Conservation (phyloP, 1,284 basidiomycete genomes). For the Cutaneotrichosporon mucoides region DNA sequence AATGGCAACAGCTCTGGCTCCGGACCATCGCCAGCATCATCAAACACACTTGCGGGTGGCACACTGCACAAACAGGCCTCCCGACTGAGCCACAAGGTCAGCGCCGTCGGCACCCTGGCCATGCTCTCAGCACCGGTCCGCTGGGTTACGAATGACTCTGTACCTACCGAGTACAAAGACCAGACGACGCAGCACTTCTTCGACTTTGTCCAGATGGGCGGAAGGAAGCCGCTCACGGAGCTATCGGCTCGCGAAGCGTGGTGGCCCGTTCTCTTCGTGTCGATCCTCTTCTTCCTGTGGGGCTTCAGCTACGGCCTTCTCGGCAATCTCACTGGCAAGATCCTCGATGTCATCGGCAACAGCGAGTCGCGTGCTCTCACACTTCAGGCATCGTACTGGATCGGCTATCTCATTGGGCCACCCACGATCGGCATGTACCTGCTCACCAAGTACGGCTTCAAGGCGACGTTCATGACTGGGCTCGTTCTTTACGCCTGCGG, state of each 20-base stretch:
- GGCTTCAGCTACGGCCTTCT: slow-evolving; percentile 47
- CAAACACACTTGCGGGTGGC: neutral
- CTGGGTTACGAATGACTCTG: slow-evolving; percentile 13
- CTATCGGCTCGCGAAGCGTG: slow-evolving; percentile 37
- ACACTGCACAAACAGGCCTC: slow-evolving; percentile 3
- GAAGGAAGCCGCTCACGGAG: slow-evolving; percentile 40
- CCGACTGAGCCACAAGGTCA: neutral
- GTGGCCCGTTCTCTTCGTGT: slow-evolving; percentile 45
- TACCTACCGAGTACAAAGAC: slow-evolving; percentile 18
- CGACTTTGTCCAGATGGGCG: slow-evolving; percentile 45
- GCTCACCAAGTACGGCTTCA: slow-evolving; percentile 41
- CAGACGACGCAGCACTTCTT: slow-evolving; percentile 40
- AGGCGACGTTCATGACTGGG: slow-evolving; percentile 46
- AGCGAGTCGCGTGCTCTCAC: slow-evolving; percentile 25
- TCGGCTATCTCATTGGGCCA: slow-evolving; percentile 42
- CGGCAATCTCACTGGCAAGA: slow-evolving; percentile 41
- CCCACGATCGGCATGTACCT: slow-evolving; percentile 35
- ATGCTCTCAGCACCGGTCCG: slow-evolving; percentile 11
- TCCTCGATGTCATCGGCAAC: slow-evolving; percentile 33
- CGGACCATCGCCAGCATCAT: neutral
- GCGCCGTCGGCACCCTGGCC: slow-evolving; percentile 1
- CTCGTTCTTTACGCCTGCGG: slow-evolving; percentile 43
- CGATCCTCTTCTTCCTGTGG: slow-evolving; percentile 47
- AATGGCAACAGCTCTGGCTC: neutral
- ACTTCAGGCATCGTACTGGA: slow-evolving; percentile 43